phyloP scores from a whole-genome alignment of 202 grass and related monocot genomes.

The Hordeum pubiflorum region DNA sequence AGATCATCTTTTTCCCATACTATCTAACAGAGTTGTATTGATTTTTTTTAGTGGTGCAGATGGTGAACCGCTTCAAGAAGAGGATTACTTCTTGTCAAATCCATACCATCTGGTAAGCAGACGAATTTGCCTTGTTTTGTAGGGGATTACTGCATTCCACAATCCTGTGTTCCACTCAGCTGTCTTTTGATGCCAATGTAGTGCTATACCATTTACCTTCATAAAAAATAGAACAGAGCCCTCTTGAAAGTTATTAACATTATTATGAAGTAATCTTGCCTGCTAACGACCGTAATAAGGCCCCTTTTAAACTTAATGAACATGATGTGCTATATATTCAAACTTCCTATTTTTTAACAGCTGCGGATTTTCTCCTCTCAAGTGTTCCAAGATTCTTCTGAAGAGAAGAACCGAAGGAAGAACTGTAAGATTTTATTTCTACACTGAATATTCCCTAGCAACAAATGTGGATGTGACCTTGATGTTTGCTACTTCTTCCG shows the following conservation, averaged over 20 bases:
- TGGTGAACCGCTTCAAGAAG: conserved; percentile 71
- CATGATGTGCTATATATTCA: conserved; percentile 12
- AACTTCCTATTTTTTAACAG: conserved; percentile 39
- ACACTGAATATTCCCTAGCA: conserved; percentile 14
- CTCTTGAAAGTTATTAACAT: conserved; percentile 7
- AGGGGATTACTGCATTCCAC: neutral
- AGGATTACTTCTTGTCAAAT: conserved; percentile 94
- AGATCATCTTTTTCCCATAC: conserved; percentile 11
- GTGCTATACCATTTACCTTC: neutral
- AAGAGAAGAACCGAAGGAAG: conserved; percentile 64
- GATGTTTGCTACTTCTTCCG: conserved; percentile 23
- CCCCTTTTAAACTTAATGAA: conserved; percentile 7
- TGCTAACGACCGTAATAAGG: neutral
- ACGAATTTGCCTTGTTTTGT: conserved; percentile 13
- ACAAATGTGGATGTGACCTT: conserved; percentile 1
- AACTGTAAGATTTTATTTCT: conserved; percentile 52
- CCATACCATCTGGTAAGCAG: conserved; percentile 93
- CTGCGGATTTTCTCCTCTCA: conserved; percentile 86
- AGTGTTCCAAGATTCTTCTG: conserved; percentile 90
- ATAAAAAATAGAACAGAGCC: neutral
- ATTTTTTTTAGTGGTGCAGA: conserved; percentile 51
- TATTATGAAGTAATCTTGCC: neutral
- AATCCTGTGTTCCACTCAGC: neutral
- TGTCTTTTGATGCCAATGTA: conserved; percentile 16
- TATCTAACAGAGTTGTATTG: conserved; percentile 27